These are phyloP conservation scores for Backusella tarrabulga DNA, from an alignment of 192 early-diverging fungal species.

Conservation along the genomic window DNA sequence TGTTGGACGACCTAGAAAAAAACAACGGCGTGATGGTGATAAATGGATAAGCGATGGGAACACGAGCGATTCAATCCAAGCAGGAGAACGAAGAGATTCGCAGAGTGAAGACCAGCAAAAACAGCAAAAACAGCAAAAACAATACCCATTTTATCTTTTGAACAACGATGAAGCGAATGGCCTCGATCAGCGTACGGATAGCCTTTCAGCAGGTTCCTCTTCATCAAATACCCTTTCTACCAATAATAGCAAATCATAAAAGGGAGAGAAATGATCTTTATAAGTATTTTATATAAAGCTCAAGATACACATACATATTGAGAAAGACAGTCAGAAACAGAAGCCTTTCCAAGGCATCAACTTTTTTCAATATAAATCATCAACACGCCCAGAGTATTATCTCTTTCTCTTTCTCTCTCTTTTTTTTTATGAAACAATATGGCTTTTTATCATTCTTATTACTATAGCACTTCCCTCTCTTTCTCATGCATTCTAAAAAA, in stretches of 20 bases:
- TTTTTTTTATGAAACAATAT: slow-evolving; percentile 1
- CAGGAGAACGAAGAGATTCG: neutral
- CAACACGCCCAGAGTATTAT: neutral
- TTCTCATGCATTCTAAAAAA: neutral
- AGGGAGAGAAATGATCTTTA: neutral
- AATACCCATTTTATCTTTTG: slow-evolving; percentile 22
- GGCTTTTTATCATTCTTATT: neutral
- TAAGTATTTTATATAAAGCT: neutral
- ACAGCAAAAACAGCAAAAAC: neutral
- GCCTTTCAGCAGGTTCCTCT: neutral
- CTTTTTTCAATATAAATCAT: neutral
- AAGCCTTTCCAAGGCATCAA: neutral
- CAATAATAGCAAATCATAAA: neutral
- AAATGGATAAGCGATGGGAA: neutral
- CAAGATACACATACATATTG: neutral
- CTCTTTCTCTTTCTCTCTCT: neutral
- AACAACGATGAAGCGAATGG: slow-evolving; percentile 12
- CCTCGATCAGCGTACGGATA: neutral
- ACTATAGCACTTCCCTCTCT: neutral
- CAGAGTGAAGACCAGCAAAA: neutral
- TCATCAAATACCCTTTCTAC: neutral
- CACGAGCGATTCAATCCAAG: neutral
- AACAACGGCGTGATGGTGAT: slow-evolving; percentile 1
- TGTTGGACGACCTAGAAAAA: slow-evolving; percentile 29
- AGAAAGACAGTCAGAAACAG: neutral